phyloP scores from a whole-genome alignment of 148 eudicot genomes.

The Hydrangea macrophylla region DNA sequence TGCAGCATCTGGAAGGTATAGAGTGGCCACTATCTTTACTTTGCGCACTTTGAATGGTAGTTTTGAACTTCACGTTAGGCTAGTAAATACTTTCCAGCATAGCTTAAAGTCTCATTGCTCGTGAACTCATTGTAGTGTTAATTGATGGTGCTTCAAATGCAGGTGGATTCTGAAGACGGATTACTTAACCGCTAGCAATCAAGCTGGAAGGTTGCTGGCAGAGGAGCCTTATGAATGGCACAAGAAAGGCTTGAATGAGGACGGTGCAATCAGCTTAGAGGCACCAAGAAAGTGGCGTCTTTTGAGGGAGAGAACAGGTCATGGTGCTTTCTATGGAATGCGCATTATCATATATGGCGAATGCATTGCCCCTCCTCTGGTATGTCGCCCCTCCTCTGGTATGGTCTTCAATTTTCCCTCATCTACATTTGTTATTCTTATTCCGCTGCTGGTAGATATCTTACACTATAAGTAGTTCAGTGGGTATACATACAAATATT shows the following conservation, averaged over 20 bases:
- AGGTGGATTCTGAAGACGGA: constrained; percentile 97
- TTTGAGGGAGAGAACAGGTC: constrained; percentile 80
- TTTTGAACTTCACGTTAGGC: too few species aligned
- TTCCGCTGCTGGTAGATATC: background rate
- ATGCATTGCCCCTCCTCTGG: constrained; percentile 93
- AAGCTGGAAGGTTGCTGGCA: constrained; percentile 73
- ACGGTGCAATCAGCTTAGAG: constrained; percentile 77
- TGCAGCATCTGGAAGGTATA: constrained; percentile 93
- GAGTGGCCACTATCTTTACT: background rate
- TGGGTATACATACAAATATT: background rate
- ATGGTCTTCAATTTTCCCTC: constrained; percentile 12
- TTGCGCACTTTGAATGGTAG: too few species aligned
- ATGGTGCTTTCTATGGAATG: constrained; percentile 94
- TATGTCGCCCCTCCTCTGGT: constrained; percentile 87
- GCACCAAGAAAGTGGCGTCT: constrained; percentile 99
- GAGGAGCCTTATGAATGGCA: constrained; percentile 99
- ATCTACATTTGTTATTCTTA: background rate
- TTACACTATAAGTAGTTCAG: background rate
- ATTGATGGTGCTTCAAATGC: constrained; percentile 25
- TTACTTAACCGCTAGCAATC: constrained; percentile 65
- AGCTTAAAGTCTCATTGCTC: background rate
- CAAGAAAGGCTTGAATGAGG: constrained; percentile 74
- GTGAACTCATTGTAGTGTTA: background rate
- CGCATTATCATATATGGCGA: constrained; percentile 79
- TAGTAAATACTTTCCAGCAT: too few species aligned